Conservation (phyloP, 2,329 filamentous ascomycete genomes). For the Cephalotrichum gorgonifer region DNA sequence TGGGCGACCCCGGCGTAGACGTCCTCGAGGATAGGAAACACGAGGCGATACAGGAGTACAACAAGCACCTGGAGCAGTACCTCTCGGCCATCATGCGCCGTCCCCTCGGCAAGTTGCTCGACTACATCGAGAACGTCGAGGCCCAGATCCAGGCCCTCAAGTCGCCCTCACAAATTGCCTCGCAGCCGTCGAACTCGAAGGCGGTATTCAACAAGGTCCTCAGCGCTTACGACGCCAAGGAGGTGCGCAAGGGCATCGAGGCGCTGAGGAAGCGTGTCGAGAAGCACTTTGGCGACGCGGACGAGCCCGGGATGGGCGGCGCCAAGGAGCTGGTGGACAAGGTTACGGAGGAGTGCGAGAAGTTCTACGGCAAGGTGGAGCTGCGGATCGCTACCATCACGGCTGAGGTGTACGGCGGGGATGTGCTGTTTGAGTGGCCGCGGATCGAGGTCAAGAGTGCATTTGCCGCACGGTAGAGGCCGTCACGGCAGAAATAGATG, state of each 20-base stretch:
- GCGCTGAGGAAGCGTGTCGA: conserved; percentile 83
- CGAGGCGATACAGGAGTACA: conserved; percentile 66
- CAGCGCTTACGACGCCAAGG: conserved; percentile 67
- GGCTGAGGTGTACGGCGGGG: conserved; percentile 53
- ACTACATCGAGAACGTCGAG: conserved; percentile 86
- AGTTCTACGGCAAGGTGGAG: conserved; percentile 52
- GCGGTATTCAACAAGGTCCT: conserved; percentile 79
- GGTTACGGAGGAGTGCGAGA: conserved; percentile 51
- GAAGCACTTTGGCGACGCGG: conserved; percentile 91
- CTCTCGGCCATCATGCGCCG: conserved; percentile 79
- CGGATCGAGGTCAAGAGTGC: conserved; percentile 50
- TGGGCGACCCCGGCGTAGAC: conserved; percentile 59
- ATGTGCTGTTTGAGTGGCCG: conserved; percentile 58
- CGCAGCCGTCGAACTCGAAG: conserved; percentile 74
- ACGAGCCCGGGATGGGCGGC: conserved; percentile 69
- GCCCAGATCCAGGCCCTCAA: conserved; percentile 53
- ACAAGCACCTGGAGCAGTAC: conserved; percentile 81
- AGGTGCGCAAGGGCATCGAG: conserved; percentile 84
- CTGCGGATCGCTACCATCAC: conserved; percentile 48
- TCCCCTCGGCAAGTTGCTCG: conserved; percentile 80
- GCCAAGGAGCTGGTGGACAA: conserved; percentile 49
- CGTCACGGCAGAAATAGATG: background rate
- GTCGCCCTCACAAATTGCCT: conserved; percentile 54
- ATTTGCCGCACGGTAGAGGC: conserved; percentile 22
- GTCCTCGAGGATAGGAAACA: conserved; percentile 77